phyloP scores from a whole-genome alignment of 2,329 filamentous ascomycete genomes.

The Grosmannia serpens region DNA sequence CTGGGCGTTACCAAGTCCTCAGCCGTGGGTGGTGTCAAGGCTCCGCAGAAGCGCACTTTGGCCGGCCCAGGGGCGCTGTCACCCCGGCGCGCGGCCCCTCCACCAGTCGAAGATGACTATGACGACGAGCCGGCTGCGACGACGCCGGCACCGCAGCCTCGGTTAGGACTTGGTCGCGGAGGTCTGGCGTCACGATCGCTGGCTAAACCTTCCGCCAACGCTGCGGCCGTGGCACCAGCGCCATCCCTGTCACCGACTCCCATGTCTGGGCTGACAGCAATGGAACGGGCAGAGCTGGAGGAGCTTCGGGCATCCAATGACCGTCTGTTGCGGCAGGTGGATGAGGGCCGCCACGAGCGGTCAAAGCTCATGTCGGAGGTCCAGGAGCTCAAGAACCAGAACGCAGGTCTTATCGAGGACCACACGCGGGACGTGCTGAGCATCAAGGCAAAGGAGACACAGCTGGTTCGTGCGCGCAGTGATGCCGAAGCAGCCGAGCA shows the following conservation, averaged over 20 bases:
- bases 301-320: slow-evolving; percentile 80
- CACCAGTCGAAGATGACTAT: slow-evolving; percentile 41
- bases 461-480: slow-evolving; percentile 80
- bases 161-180: slow-evolving; percentile 59
- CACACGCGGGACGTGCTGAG: slow-evolving; percentile 91
- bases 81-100: slow-evolving; percentile 37
- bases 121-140: slow-evolving; percentile 31
- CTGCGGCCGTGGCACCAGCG: slow-evolving; percentile 40
- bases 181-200: slow-evolving; percentile 80
- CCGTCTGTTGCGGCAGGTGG: slow-evolving; percentile 58
- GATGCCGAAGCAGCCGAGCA: slow-evolving; percentile 85
- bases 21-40: slow-evolving; percentile 45
- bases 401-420: slow-evolving; percentile 92
- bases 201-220: slow-evolving; percentile 53
- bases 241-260: slow-evolving; percentile 46
- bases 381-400: slow-evolving; percentile 91
- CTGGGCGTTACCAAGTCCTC: slow-evolving; percentile 42
- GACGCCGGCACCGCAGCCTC: slow-evolving; percentile 41
- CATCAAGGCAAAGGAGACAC: slow-evolving; percentile 97
- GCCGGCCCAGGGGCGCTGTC: slow-evolving; percentile 37
- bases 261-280: slow-evolving; percentile 55
- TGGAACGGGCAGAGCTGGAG: slow-evolving; percentile 88
- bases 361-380: slow-evolving; percentile 76
- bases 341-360: slow-evolving; percentile 74
- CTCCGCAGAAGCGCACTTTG: slow-evolving; percentile 44